These are phyloP conservation scores for Monosiga brevicollis DNA, from an alignment of 78 protist species.

Conservation along the genomic window DNA sequence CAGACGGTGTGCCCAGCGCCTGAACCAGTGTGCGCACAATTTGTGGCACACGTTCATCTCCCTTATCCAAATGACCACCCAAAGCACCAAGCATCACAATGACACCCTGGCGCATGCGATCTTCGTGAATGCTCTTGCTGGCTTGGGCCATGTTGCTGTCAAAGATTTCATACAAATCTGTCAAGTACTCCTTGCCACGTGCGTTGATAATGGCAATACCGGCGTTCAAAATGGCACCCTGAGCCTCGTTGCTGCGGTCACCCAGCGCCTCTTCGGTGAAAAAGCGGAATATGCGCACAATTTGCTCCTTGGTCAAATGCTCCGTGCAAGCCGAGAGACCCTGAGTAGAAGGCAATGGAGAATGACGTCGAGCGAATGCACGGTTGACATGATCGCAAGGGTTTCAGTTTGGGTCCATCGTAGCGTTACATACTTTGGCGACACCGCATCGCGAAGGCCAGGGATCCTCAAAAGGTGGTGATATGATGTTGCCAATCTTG, in stretches of 20 bases:
- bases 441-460: constrained; percentile 18
- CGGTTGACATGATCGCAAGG: too few species aligned
- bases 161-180: not conserved
- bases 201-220: not conserved
- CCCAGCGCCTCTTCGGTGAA: not conserved
- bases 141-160: not conserved
- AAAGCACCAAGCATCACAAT: constrained; percentile 14
- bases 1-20: constrained; percentile 49
- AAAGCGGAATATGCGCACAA: not conserved
- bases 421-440: too few species aligned
- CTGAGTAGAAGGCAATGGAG: too few species aligned
- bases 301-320: too few species aligned
- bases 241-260: not conserved
- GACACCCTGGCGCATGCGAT: constrained; percentile 14
- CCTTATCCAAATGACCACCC: constrained; percentile 3
- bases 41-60: not conserved
- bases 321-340: too few species aligned
- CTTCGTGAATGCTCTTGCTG: not conserved
- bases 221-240: not conserved
- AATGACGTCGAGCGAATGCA: too few species aligned
- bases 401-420: too few species aligned
- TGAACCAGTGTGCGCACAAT: constrained; percentile 5
- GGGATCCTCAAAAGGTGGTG: not conserved
- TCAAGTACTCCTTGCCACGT: not conserved
- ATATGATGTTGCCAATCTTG: not conserved